Conservation (phyloP, 169 alveolate species). For the Cystoisospora suis region DNA sequence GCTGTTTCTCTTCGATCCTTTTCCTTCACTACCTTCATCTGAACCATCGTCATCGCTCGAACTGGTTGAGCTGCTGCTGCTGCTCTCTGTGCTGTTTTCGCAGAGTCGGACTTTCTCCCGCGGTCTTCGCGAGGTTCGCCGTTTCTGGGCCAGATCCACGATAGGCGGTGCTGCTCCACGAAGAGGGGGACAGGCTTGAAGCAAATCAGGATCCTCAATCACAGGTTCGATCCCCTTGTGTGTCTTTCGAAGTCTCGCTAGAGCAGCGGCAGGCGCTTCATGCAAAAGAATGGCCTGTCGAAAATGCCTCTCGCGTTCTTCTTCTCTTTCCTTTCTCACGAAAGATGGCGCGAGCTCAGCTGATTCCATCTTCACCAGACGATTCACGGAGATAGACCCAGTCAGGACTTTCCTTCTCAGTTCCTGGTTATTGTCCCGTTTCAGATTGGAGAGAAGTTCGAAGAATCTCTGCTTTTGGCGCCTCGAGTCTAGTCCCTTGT, state of each 20-base stretch:
- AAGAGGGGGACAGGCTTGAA: neutral
- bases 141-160: neutral
- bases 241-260: constrained; percentile 21
- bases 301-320: constrained; percentile 72
- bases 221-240: constrained; percentile 59
- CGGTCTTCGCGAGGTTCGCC: neutral
- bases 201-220: constrained; percentile 3
- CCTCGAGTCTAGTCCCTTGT: constrained; percentile 1
- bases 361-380: constrained; percentile 72
- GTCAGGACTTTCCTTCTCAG: constrained; percentile 70
- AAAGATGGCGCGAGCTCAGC: constrained; percentile 74
- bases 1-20: neutral
- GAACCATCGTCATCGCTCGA: neutral
- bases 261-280: neutral
- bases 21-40: neutral
- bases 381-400: constrained; percentile 61
- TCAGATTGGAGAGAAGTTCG: constrained; percentile 72
- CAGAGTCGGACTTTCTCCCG: neutral
- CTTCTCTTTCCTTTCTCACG: constrained; percentile 64
- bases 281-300: constrained; percentile 71
- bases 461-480: constrained; percentile 73
- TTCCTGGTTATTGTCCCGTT: constrained; percentile 74
- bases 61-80: neutral
- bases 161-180: neutral
- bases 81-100: neutral